Base-by-base conservation (phyloP, 2,329 filamentous ascomycete species). In the Hypoxylon sp. region DNA sequence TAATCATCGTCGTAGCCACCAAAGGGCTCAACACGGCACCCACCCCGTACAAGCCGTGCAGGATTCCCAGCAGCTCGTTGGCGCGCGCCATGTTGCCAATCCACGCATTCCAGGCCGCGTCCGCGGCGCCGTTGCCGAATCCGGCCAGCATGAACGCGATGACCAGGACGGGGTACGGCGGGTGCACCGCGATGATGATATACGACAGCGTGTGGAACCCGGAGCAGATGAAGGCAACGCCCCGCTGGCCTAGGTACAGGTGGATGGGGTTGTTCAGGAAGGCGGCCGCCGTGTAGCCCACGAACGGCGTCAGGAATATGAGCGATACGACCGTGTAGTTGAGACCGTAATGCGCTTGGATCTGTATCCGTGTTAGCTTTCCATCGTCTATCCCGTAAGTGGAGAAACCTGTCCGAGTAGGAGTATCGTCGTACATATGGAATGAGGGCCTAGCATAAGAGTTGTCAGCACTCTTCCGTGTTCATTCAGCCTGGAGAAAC, bases 11-110 rank as follows among this genome's bases (percentile, higher is more conserved):
- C 0, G 91, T 92, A 0, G 90, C 89, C 50, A 92, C 84, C 3
- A 93, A 74, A 0, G 91, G 91, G n/a, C 86, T 83, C 0, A 92
- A 77, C 0, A 90, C 87, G 0, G 88, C 91, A 0, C 91, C 90
- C 0, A 87, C 68, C 0, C 89, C 89, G 70, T 92, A 93, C 52
- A 85, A 85, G 0, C 85, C 88, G 69, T 92, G 90, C 22, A 93
- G 76, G 56, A 91, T 81, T 0, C 90, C 90, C 0, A 91, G 80
- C 1, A 92, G 75, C 72, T 92, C 87, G 68, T 92, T 92, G 1
- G 89, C 85, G 56, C 85, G 86, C 7, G 84, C 83, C 83, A 93
- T 88, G 68, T 87, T 88, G 0, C 91, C 91, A 13, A 84, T 74
- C 78, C 80, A 85, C 0, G 82, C 81, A 70, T 85, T 84, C 82